These are phyloP conservation scores for Hortaea sp. DNA, from an alignment of 2,329 filamentous ascomycete genomes.

Conservation along the genomic window DNA sequence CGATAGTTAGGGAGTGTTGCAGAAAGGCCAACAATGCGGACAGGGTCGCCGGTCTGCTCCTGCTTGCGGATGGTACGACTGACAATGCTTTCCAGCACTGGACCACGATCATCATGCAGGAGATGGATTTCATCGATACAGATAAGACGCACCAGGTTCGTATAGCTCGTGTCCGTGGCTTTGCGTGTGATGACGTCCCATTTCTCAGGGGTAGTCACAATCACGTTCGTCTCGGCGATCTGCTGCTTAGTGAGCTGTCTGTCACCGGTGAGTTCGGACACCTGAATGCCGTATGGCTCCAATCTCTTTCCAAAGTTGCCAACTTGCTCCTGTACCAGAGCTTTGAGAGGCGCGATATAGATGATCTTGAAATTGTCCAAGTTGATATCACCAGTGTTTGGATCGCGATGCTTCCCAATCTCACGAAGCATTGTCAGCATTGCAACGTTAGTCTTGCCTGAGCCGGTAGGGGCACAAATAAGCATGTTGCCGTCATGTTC, in stretches of 20 bases:
- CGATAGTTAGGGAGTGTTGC: slow-evolving; percentile 94
- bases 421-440: slow-evolving; percentile 96
- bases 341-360: slow-evolving; percentile 92
- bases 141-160: slow-evolving; percentile 87
- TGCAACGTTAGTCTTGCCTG: slow-evolving; percentile 96
- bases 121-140: slow-evolving; percentile 98
- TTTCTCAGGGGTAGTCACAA: slow-evolving; percentile 96
- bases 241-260: slow-evolving; percentile 97
- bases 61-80: slow-evolving; percentile 85
- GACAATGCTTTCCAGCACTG: slow-evolving; percentile 93
- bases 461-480: slow-evolving; percentile 92
- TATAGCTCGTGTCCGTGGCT: slow-evolving; percentile 92
- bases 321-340: slow-evolving; percentile 93
- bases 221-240: slow-evolving; percentile 94
- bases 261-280: slow-evolving; percentile 94
- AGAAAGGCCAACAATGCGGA: slow-evolving; percentile 83
- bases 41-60: slow-evolving; percentile 87
- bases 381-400: slow-evolving; percentile 84
- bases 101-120: slow-evolving; percentile 92
- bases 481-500: slow-evolving; percentile 95
- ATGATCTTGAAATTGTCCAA: slow-evolving; percentile 97
- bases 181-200: slow-evolving; percentile 99
- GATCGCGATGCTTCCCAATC: slow-evolving; percentile 88
- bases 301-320: slow-evolving; percentile 92
- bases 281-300: slow-evolving; percentile 80